These are phyloP conservation scores for Phaeolepiota aurea DNA, from an alignment of 768 basidiomycete genomes.

Conservation along the genomic window DNA sequence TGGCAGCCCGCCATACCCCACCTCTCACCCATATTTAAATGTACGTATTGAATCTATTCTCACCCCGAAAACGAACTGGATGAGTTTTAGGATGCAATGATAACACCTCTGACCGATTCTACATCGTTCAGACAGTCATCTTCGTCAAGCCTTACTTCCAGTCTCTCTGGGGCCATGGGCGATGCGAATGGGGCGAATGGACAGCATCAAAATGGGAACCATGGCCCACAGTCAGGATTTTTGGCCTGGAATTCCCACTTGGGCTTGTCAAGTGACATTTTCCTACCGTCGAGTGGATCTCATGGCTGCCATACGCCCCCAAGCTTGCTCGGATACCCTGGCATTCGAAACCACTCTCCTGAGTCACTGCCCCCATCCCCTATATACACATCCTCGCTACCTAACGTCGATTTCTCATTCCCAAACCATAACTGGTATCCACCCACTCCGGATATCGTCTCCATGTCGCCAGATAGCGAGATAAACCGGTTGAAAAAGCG, in stretches of 20 bases:
- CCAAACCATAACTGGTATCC: neutral
- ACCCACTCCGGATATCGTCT: slow-evolving; percentile 1
- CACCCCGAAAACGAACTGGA: too few relatives aligned
- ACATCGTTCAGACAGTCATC: slow-evolving; percentile 9
- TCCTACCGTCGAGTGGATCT: slow-evolving; percentile 1
- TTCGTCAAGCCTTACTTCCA: slow-evolving; percentile 39
- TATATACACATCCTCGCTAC: slow-evolving; percentile 11
- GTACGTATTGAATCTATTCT: neutral
- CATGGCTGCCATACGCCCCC: too few relatives aligned
- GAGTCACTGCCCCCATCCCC: slow-evolving; percentile 33
- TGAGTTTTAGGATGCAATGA: slow-evolving; percentile 19
- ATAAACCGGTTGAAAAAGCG: slow-evolving; percentile 45
- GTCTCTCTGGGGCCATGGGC: slow-evolving; percentile 58
- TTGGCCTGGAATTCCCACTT: slow-evolving; percentile 8
- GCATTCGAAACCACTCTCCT: slow-evolving; percentile 26
- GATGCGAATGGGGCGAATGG: neutral
- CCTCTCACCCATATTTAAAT: neutral
- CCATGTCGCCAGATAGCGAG: slow-evolving; percentile 33
- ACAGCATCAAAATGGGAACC: slow-evolving; percentile 1
- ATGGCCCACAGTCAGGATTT: slow-evolving; percentile 7
- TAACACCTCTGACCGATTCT: slow-evolving; percentile 15
- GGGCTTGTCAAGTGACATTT: neutral
- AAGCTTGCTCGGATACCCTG: slow-evolving; percentile 12
- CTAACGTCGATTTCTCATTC: neutral
- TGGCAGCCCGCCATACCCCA: neutral